Evolutionary conservation across 208 protist genomes (phyloP), one percentile per base, ranked within the genome.

Genomic region (Angomonas ambiguus): DNA sequence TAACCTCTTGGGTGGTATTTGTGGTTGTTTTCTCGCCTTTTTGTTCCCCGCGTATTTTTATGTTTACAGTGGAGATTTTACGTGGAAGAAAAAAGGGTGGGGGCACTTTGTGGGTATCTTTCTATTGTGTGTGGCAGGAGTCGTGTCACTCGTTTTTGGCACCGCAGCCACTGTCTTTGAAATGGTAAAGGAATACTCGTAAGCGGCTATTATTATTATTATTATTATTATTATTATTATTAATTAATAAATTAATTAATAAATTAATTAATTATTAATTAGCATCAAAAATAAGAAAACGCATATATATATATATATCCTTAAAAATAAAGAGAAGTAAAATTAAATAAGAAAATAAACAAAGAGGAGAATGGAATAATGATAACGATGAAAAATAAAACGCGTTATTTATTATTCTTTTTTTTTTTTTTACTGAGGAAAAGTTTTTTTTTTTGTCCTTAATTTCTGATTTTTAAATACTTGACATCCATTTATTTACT

Each of bases 41-140:
- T 70, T 93, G 6, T 79, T 92, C 51, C 89, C 89, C 0, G 87
- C 87, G 53, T 83, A 76, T 59, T 95, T 93, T 70, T 78, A 71
- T 55, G 83, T 93, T 55, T 89, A 91, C 72, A 76, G 82, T 1
- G 82, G 84, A 16, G 77, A 69, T 62, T 91, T 80, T 65, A 88
- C 72, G 30, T 45, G 82, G 5, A 61, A 71, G 58, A 45, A n/a
- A 16, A 72, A 82, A 38, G 78, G 86, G 1, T 82, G 83, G 55
- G 56, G 65, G 33, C 30, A 89, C 69, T 85, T 77, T 72, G 51
- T 88, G 48, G 76, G 75, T 25, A 80, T 72, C 66, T 71, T 79
- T 48, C 24, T 81, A 10, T 51, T 91, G 33, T 48, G 90, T 30
- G 68, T 90, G 28, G 72, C 69, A 41, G 87, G 87, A n/a, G 82